These are phyloP conservation scores for Heliocybe sulcata DNA, from an alignment of 1,284 basidiomycete species.

Conservation along the genomic window DNA sequence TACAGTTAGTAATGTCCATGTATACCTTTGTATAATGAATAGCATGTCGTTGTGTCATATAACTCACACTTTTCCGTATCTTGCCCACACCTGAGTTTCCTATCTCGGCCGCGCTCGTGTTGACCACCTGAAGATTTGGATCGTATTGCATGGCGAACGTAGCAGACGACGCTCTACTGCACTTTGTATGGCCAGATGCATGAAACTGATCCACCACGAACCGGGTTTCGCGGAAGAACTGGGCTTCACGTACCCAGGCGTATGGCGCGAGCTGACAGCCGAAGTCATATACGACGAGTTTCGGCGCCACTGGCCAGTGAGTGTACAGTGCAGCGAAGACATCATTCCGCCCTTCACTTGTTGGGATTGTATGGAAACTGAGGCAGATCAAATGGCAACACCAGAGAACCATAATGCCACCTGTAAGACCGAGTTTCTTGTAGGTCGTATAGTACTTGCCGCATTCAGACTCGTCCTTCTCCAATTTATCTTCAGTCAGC, in stretches of 20 bases:
- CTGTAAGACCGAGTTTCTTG: slow-evolving; percentile 19
- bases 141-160: slow-evolving; percentile 18
- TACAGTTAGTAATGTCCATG: slow-evolving; percentile 21
- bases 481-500: slow-evolving; percentile 2
- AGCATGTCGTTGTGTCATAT: slow-evolving; percentile 22
- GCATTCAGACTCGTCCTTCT: slow-evolving; percentile 17
- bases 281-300: slow-evolving; percentile 26
- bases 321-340: slow-evolving; percentile 29
- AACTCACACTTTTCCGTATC: slow-evolving; percentile 25
- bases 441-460: slow-evolving; percentile 27
- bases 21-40: slow-evolving; percentile 24
- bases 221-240: slow-evolving; percentile 21
- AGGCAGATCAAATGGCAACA: slow-evolving; percentile 30
- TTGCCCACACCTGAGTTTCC: slow-evolving; percentile 22
- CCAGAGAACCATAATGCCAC: slow-evolving; percentile 27
- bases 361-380: slow-evolving; percentile 30
- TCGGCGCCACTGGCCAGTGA: slow-evolving; percentile 22
- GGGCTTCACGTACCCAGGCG: slow-evolving; percentile 20
- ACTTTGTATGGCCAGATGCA: slow-evolving; percentile 21
- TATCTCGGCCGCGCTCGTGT: slow-evolving; percentile 26
- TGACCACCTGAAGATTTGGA: slow-evolving; percentile 16
- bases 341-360: slow-evolving; percentile 28
- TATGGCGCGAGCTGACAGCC: slow-evolving; percentile 25
- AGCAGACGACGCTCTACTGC: slow-evolving; percentile 18
- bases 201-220: slow-evolving; percentile 27